Base-by-base conservation (phyloP, 2,329 filamentous ascomycete genomes). In the Calonectria honghensis region DNA sequence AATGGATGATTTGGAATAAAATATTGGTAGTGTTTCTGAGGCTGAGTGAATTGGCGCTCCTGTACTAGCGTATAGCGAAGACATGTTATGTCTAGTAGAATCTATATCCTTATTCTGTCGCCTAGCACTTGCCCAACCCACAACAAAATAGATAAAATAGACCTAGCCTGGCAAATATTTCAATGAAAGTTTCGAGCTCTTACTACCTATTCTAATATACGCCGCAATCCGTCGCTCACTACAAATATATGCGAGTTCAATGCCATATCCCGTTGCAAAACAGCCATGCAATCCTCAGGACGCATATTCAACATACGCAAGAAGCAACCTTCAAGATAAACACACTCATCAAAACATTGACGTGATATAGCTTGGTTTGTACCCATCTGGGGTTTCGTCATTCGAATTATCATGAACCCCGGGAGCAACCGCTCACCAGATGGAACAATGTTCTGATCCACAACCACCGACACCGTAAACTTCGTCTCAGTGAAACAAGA, bases 21-120 rank as follows among this genome's bases (percentile, higher is more conserved):
- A 20, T 41, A 20, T 20, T 7, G 18, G 4, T 20, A 7, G 39
- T 4, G 5, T 20, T 41, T 18, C 1, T 20, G 6, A 7, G 16
- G 10, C 3, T 6, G 2, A 6, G 18, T 20, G 18, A 0, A 0
- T n/a, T 45, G 6, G 4, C 6, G n/a, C 5, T 45, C 18, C 10
- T 45, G 18, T 7, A 45, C 6, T 1, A 10, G 10, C 2, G 41
- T 20, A 7, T n/a, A n/a, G 3, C 7, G 1, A 45, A 6, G 7
- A n/a, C 9, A 20, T 18, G 41, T 9, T n/a, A 6, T 45, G 1
- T n/a, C 7, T 9, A 1, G 4, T 6, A 45, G n/a, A 45, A 45
- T 10, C 18, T 9, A 1, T 7, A 45, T 41, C 14, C 16, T n/a
- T 7, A 45, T 2, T 7, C 1, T 20, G 7, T n/a, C 18, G 1